phyloP scores from a whole-genome alignment of 176 grass and related monocot species.

The Oryza nivara region DNA sequence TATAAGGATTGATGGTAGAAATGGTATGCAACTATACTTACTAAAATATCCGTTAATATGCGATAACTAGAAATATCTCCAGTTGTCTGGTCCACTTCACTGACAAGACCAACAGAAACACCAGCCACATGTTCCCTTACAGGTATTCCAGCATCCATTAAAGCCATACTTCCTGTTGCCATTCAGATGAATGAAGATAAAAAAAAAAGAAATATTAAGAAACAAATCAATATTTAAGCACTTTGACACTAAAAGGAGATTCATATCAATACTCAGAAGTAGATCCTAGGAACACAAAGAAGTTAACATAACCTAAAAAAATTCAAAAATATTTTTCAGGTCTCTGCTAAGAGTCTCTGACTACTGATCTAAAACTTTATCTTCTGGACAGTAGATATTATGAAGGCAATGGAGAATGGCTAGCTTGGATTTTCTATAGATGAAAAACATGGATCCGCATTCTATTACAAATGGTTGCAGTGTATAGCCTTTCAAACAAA shows the following conservation, averaged over 20 bases:
- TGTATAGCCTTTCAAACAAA: slow-evolving; percentile 19
- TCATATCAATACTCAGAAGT: background rate
- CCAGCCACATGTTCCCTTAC: slow-evolving; percentile 98
- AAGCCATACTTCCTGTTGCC: slow-evolving; percentile 83
- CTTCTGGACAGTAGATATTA: background rate
- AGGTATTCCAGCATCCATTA: slow-evolving; percentile 99
- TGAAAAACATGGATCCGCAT: background rate
- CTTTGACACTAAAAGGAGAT: background rate
- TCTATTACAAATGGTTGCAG: slow-evolving; percentile 32
- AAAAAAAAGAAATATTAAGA: slow-evolving; percentile 2
- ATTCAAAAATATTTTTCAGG: slow-evolving; percentile 17
- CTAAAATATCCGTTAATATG: slow-evolving; percentile 97
- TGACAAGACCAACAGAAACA: slow-evolving; percentile 97
- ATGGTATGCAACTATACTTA: slow-evolving; percentile 41
- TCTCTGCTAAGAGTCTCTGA: slow-evolving; percentile 17
- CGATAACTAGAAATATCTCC: slow-evolving; percentile 78
- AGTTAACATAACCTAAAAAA: background rate
- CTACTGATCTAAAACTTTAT: background rate
- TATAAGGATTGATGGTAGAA: background rate
- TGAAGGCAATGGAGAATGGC: background rate
- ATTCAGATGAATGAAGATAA: slow-evolving; percentile 20
- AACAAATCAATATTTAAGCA: slow-evolving; percentile 1
- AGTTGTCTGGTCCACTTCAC: slow-evolving; percentile 65
- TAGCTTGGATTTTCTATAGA: background rate
- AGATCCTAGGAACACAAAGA: background rate